phyloP scores from a whole-genome alignment of 1,139 yeast species.

The Debaryomycetaceae sp. region DNA sequence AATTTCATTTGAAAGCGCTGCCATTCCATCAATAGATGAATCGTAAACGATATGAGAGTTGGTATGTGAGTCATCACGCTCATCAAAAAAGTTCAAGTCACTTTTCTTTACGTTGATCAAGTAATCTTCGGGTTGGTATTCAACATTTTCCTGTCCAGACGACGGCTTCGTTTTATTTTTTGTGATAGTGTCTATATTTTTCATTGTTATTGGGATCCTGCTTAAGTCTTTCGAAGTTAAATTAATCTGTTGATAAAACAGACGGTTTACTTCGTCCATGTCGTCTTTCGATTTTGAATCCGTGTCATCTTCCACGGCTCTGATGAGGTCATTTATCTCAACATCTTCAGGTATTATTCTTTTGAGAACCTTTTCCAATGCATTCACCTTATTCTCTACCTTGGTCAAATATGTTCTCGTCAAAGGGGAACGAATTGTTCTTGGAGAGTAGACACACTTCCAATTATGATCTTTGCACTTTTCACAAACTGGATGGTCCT shows the following conservation, averaged over 20 bases:
- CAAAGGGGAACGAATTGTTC: slow-evolving; percentile 23
- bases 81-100: slow-evolving; percentile 19
- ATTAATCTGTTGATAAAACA: slow-evolving; percentile 14
- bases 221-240: slow-evolving; percentile 16
- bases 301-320: slow-evolving; percentile 10
- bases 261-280: slow-evolving; percentile 7
- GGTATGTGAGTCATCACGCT: slow-evolving; percentile 13
- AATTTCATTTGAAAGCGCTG: slow-evolving; percentile 32
- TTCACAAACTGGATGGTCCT: slow-evolving; percentile 23
- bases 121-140: slow-evolving; percentile 20
- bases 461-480: slow-evolving; percentile 26
- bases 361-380: slow-evolving; percentile 14
- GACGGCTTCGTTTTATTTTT: slow-evolving; percentile 10
- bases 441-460: slow-evolving; percentile 27
- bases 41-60: slow-evolving; percentile 13
- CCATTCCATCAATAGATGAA: slow-evolving; percentile 49
- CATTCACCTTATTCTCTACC: slow-evolving; percentile 19
- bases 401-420: slow-evolving; percentile 26
- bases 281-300: slow-evolving; percentile 1
- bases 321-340: slow-evolving; percentile 16
- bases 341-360: slow-evolving; percentile 18
- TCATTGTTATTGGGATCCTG: slow-evolving; percentile 15
- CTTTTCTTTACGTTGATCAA: slow-evolving; percentile 17
- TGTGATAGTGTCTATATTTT: slow-evolving; percentile 16
- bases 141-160: slow-evolving; percentile 5